Conservation (phyloP, 2,329 filamentous ascomycete genomes). For the Helicocarpus griseus region DNA sequence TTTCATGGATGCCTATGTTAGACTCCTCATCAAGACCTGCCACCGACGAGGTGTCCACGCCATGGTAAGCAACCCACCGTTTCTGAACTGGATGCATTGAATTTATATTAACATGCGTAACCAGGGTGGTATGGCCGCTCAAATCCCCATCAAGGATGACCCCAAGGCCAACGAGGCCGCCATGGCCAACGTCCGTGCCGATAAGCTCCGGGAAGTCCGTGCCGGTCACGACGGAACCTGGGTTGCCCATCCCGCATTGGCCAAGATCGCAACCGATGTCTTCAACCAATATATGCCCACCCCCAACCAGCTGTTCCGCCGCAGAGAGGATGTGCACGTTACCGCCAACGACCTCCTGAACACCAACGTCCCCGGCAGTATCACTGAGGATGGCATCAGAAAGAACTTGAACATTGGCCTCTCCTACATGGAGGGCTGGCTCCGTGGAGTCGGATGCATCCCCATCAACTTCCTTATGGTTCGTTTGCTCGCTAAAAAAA, state of each 20-base stretch:
- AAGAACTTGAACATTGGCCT: conserved; percentile 97
- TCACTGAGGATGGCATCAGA: conserved; percentile 90
- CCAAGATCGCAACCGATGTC: conserved; percentile 75
- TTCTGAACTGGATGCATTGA: neutral
- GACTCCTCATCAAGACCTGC: conserved; percentile 95
- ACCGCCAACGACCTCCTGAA: conserved; percentile 86
- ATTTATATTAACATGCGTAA: neutral
- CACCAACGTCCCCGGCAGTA: conserved; percentile 89
- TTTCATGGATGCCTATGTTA: conserved; percentile 97
- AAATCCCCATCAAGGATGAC: conserved; percentile 97
- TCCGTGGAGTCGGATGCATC: conserved; percentile 87
- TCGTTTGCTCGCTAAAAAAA: conserved; percentile 15
- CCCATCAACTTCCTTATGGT: conserved; percentile 96
- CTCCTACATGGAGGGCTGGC: conserved; percentile 97
- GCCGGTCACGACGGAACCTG: conserved; percentile 95
- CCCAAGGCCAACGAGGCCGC: conserved; percentile 82
- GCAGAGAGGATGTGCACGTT: conserved; percentile 80
- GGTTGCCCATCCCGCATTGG: conserved; percentile 93
- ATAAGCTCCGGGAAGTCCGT: conserved; percentile 91
- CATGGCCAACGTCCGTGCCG: conserved; percentile 84
- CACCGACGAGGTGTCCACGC: conserved; percentile 95
- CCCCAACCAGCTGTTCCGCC: conserved; percentile 87
- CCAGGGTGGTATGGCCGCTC: conserved; percentile 83
- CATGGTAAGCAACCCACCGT: conserved; percentile 48
- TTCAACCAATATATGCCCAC: conserved; percentile 99